Conservation (phyloP, 108 stramenopile genomes). For the Nitzschia sp. region DNA sequence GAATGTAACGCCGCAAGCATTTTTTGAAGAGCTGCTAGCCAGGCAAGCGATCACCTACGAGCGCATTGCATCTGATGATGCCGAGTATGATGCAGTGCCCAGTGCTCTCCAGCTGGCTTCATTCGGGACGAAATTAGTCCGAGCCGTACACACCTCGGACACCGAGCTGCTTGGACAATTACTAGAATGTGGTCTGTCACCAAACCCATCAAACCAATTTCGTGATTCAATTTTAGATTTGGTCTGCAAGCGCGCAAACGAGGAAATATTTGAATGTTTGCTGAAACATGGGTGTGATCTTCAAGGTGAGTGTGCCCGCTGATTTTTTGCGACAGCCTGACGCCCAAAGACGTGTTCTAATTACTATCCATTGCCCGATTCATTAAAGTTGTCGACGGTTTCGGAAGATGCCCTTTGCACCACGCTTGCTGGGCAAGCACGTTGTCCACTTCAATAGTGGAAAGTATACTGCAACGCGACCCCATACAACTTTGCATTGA, state of each 20-base stretch:
- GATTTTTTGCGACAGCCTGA: no score
- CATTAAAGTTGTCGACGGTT: constrained; percentile 45
- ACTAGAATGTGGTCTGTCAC: constrained; percentile 63
- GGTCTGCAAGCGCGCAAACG: constrained; percentile 74
- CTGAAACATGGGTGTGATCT: constrained; percentile 59
- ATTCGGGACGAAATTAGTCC: constrained; percentile 78
- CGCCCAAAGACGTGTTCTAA: no score
- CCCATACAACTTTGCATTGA: constrained; percentile 57
- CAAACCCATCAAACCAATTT: constrained; percentile 91
- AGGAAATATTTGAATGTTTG: constrained; percentile 50
- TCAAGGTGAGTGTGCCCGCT: constrained; percentile 20
- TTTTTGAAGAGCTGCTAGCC: neutral
- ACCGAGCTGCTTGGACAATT: constrained; percentile 42
- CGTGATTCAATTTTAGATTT: constrained; percentile 83
- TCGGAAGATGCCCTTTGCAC: constrained; percentile 61
- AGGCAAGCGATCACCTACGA: neutral
- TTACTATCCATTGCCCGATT: no score
- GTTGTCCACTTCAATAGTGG: constrained; percentile 35
- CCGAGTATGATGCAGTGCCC: constrained; percentile 74
- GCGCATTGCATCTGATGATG: constrained; percentile 32
- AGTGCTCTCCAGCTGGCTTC: constrained; percentile 74
- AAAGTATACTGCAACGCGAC: constrained; percentile 55
- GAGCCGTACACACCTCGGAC: constrained; percentile 77
- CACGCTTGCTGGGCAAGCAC: constrained; percentile 50
- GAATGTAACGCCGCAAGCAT: neutral